Conservation (phyloP, 148 eudicot genomes). For the Diospyros lotus region DNA sequence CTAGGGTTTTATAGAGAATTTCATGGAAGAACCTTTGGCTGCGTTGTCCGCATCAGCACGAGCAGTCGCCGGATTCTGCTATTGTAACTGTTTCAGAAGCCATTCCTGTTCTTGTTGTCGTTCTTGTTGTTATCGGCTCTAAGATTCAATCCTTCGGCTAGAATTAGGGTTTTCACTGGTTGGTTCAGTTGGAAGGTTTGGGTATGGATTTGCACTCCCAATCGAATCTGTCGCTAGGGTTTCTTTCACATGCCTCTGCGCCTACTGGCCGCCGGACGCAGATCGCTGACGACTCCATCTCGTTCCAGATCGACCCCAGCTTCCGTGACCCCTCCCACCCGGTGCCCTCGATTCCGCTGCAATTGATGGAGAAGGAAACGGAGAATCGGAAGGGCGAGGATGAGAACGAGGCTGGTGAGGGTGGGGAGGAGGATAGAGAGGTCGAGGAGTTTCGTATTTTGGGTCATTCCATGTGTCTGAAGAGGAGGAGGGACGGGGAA, state of each 20-base stretch:
- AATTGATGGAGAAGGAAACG: slow-evolving; percentile 53
- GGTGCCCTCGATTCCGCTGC: slow-evolving; percentile 62
- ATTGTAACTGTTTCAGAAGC: neutral
- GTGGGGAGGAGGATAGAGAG: slow-evolving; percentile 35
- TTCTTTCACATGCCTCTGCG: slow-evolving; percentile 33
- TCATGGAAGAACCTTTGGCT: neutral
- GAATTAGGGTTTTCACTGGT: neutral
- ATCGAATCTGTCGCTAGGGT: slow-evolving; percentile 47
- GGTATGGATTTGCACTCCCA: slow-evolving; percentile 48
- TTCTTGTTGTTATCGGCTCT: slow-evolving; percentile 2
- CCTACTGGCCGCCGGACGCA: slow-evolving; percentile 16
- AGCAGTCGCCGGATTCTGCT: neutral
- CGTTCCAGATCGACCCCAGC: slow-evolving; percentile 54
- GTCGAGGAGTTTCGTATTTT: slow-evolving; percentile 67
- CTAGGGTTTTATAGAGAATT: neutral
- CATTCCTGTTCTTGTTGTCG: slow-evolving; percentile 14
- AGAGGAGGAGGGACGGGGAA: slow-evolving; percentile 69
- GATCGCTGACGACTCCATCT: slow-evolving; percentile 48
- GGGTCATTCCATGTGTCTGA: slow-evolving; percentile 76
- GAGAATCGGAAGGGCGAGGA: slow-evolving; percentile 22
- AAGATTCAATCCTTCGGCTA: neutral
- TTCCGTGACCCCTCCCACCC: slow-evolving; percentile 30
- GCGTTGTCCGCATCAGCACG: neutral
- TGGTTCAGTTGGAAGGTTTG: neutral
- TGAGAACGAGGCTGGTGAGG: slow-evolving; percentile 19